Conservation (phyloP, 768 basidiomycete species). For the Leccinum variicolor region DNA sequence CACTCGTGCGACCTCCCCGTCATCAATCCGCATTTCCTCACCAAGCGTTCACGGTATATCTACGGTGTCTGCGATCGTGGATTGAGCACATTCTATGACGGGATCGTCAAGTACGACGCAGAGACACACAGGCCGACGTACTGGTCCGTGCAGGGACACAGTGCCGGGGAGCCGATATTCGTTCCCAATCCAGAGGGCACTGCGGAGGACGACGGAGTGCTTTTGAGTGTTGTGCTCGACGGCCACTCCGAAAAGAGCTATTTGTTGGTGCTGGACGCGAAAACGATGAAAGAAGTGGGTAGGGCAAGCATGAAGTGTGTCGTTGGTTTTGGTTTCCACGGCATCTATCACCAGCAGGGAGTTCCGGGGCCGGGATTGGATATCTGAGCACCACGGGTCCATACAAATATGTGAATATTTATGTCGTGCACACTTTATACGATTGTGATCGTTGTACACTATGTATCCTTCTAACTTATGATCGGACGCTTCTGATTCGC, state of each 20-base stretch:
- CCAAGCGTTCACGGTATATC: constrained; percentile 32
- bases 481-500: background rate
- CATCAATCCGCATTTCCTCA: constrained; percentile 30
- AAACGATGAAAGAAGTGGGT: constrained; percentile 34
- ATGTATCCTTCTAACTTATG: background rate
- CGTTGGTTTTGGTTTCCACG: constrained; percentile 38
- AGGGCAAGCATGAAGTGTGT: constrained; percentile 33
- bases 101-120: constrained; percentile 36
- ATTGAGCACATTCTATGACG: constrained; percentile 32
- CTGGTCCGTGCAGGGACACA: constrained; percentile 31
- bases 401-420: background rate
- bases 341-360: constrained; percentile 18
- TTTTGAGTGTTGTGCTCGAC: constrained; percentile 37
- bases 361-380: constrained; percentile 15
- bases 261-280: constrained; percentile 36
- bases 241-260: constrained; percentile 30
- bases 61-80: constrained; percentile 29
- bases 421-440: background rate
- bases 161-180: constrained; percentile 37
- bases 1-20: constrained; percentile 36
- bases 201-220: constrained; percentile 35
- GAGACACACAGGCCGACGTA: constrained; percentile 17
- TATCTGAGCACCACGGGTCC: constrained; percentile 9
- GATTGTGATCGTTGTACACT: constrained; percentile 1
- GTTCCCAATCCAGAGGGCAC: constrained; percentile 27